These are phyloP conservation scores for Teratosphaeriaceae sp. DNA, from an alignment of 2,329 filamentous ascomycete species.

Conservation along the genomic window DNA sequence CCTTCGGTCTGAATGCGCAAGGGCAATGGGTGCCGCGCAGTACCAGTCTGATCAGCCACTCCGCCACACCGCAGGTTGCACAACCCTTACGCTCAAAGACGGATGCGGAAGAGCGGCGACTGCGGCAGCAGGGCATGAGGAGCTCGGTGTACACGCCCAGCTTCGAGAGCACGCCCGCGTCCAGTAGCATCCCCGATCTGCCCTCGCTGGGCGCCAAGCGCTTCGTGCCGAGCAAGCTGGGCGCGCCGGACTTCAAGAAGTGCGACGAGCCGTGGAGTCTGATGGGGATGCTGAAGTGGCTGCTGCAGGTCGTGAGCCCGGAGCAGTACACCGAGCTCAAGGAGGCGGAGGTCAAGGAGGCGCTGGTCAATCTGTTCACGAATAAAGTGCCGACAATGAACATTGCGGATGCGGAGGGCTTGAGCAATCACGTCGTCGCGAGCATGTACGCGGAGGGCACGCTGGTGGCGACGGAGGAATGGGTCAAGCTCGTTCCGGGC, in stretches of 20 bases:
- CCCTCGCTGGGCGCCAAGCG: slow-evolving; percentile 40
- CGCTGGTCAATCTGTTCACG: slow-evolving; percentile 81
- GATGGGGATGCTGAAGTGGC: slow-evolving; percentile 79
- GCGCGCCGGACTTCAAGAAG: slow-evolving; percentile 70
- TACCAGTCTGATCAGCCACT: slow-evolving; percentile 76
- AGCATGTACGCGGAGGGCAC: slow-evolving; percentile 75
- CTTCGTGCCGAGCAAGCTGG: slow-evolving; percentile 65
- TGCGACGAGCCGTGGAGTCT: slow-evolving; percentile 91
- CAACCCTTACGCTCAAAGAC: slow-evolving; percentile 89
- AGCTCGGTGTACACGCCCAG: slow-evolving; percentile 31
- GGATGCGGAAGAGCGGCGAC: slow-evolving; percentile 68
- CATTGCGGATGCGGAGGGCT: slow-evolving; percentile 85
- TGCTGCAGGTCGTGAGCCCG: slow-evolving; percentile 65
- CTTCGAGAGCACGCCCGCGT: slow-evolving; percentile 33
- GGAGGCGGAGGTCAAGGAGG: slow-evolving; percentile 77
- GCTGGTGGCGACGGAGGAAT: slow-evolving; percentile 85
- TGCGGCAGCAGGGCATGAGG: slow-evolving; percentile 39
- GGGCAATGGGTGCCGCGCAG: slow-evolving; percentile 56
- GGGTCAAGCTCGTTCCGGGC: slow-evolving; percentile 84
- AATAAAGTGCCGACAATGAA: slow-evolving; percentile 98
- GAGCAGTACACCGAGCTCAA: slow-evolving; percentile 87
- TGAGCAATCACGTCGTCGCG: slow-evolving; percentile 69
- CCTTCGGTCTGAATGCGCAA: slow-evolving; percentile 20
- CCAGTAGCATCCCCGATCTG: slow-evolving; percentile 22
- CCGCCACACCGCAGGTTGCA: slow-evolving; percentile 68